Conservation (phyloP, 257 asterid genomes). For the Gardenia jasminoides region DNA sequence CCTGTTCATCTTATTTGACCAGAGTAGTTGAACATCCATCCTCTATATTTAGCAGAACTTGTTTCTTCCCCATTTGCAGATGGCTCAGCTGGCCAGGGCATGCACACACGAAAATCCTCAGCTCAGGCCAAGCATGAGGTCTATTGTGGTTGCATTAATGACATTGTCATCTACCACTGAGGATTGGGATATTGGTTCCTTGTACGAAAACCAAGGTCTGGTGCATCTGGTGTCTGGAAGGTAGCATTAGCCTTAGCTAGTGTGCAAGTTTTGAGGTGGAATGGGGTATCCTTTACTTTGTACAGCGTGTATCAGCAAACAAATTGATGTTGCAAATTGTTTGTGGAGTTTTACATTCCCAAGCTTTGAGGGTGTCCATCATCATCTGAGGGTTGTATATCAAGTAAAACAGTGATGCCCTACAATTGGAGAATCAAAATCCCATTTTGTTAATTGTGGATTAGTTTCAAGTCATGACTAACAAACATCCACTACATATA, state of each 20-base stretch:
- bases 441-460: not conserved
- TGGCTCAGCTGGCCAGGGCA: slow-evolving; percentile 74
- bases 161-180: slow-evolving; percentile 76
- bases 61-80: slow-evolving; percentile 33
- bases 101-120: slow-evolving; percentile 84
- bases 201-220: slow-evolving; percentile 70
- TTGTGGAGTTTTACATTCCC: not conserved
- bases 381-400: not conserved
- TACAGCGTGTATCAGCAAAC: not conserved
- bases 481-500: not conserved
- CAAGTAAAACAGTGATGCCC: too few relatives aligned
- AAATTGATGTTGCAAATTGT: not conserved
- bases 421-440: not conserved
- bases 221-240: slow-evolving; percentile 70
- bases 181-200: slow-evolving; percentile 84
- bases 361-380: not conserved
- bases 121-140: slow-evolving; percentile 85
- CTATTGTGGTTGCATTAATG: slow-evolving; percentile 86
- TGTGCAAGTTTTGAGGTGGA: not conserved
- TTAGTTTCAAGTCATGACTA: not conserved
- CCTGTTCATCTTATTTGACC: not conserved
- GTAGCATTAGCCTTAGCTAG: slow-evolving; percentile 15
- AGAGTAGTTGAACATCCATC: not conserved
- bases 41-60: not conserved
- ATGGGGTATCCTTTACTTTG: not conserved